Evolutionary conservation across 176 grass and related monocot species (phyloP).

Genomic region (Tuctoria greenei): DNA sequence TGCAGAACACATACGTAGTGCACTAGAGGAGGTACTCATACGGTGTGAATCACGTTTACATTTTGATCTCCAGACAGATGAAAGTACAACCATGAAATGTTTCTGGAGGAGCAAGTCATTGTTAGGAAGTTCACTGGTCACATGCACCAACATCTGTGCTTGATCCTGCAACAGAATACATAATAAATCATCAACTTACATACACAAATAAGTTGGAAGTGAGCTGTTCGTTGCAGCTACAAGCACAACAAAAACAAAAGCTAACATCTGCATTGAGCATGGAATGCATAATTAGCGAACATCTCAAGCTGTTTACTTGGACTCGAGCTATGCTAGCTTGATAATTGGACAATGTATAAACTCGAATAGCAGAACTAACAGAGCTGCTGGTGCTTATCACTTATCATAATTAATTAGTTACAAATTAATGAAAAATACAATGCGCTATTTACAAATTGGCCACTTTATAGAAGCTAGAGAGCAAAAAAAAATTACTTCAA

Average conservation of each 20-base stretch:
- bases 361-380: neutral
- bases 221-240: neutral
- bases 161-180: constrained; percentile 70
- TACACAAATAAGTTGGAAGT: neutral
- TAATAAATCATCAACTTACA: constrained; percentile 28
- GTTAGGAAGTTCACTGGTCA: constrained; percentile 77
- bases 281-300: neutral
- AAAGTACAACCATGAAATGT: constrained; percentile 89
- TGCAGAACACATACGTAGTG: constrained; percentile 14
- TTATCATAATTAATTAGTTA: neutral
- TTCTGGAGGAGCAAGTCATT: constrained; percentile 91
- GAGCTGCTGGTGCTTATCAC: neutral
- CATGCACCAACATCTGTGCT: constrained; percentile 76
- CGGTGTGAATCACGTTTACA: constrained; percentile 23
- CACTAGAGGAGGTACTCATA: constrained; percentile 36
- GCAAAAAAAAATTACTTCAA: neutral
- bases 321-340: constrained; percentile 16
- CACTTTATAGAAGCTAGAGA: neutral
- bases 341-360: neutral
- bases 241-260: neutral
- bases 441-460: neutral
- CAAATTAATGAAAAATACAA: neutral
- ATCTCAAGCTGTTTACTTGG: neutral
- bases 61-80: constrained; percentile 94
- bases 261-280: constrained; percentile 16